Evolutionary conservation across 345 rosid species (phyloP), one percentile per base, ranked within the genome.

Genomic region (Lagerstroemia speciosa): DNA sequence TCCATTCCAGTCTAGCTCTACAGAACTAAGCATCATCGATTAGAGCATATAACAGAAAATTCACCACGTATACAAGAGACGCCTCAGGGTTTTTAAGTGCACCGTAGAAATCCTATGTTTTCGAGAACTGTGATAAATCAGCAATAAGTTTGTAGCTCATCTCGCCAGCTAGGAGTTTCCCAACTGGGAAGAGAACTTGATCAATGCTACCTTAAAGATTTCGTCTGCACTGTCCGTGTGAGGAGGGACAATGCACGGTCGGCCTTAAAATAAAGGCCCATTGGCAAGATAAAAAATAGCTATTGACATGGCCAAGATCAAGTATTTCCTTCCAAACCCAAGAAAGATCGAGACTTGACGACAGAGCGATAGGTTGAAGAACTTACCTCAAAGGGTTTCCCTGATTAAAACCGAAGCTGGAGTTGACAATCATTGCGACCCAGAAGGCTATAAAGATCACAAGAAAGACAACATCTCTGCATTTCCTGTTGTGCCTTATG

Each of bases 371-470:
- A 41, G 58, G 11, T 34, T n/a, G 31, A 31, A 73, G 29, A 53
- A 48, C 63, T 38, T 50, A 36, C 97, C 99, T 89, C 66, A 81
- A 72, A 2, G 97, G 97, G 85, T 89, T 89, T 53, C 99, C 97
- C 81, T 82, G 77, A 84, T 91, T 87, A 76, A 94, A 94, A 57
- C 97, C 99, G 76, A 94, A 94, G 88, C 99, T 94, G 46, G 97
- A 94, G 81, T 94, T 91, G 26, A 91, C 99, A 82, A 91, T 84
- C 99, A 94, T 89, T 26, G 97, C 91, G 75, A 94, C 80, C 99
- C 99, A 94, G 80, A 94, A 94, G 30, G 95, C 88, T 37, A 89
- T 82, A 73, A 91, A 94, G 70, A 94, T 68, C 68, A 91, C 76
- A 36, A 91, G 96, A 79, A 91, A 88, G 9, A 83, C 85, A 74